Base-by-base conservation (phyloP, 257 asterid genomes). In the Penstemon davidsonii region DNA sequence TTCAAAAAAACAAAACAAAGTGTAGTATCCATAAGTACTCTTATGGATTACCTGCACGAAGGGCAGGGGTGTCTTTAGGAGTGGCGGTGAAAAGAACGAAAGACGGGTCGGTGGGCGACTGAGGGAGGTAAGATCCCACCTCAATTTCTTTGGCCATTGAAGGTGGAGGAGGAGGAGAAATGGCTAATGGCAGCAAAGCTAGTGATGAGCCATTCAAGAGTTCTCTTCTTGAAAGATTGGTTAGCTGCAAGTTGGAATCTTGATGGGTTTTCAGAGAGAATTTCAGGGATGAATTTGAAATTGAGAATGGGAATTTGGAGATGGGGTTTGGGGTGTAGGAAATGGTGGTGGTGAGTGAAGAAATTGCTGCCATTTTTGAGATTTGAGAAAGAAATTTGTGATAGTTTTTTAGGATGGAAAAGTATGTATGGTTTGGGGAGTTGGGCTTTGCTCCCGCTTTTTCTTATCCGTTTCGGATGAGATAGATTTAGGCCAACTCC, bases 61-160 rank as follows among this genome's bases (percentile, higher is more conserved):
- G 96, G 56, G 99, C 97, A 73, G 99, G 99, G 62, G 99, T 93
- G 80, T 94, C 97, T 68, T 87, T 88, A 0, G 86, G 52, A 33
- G 96, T 83, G 70, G 97, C 97, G 45, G 86, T 75, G 82, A 88
- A 94, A 70, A 88, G 80, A 13, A 94, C 99, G 78, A 94, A 94
- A 44, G 97, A 82, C 5, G 92, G 90, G 82, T 91, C 79, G 69
- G 66, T n/a, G 0, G 95, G 83, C 9, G 90, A 87, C 0, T 85
- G 79, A 49, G 96, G 99, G 33, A 94, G 86, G 81, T 80, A 94
- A 10, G 96, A 67, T 3, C 97, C 99, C 52, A 88, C 96, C 71
- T 87, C 99, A 11, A 88, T 85, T 71, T 94, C 97, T 71, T 85
- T 84, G 58, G 97, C 91, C 0, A 55, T 51, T 2, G 96, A 76